phyloP scores from a whole-genome alignment of 495 filamentous ascomycete species.

The Neurospora africana region DNA sequence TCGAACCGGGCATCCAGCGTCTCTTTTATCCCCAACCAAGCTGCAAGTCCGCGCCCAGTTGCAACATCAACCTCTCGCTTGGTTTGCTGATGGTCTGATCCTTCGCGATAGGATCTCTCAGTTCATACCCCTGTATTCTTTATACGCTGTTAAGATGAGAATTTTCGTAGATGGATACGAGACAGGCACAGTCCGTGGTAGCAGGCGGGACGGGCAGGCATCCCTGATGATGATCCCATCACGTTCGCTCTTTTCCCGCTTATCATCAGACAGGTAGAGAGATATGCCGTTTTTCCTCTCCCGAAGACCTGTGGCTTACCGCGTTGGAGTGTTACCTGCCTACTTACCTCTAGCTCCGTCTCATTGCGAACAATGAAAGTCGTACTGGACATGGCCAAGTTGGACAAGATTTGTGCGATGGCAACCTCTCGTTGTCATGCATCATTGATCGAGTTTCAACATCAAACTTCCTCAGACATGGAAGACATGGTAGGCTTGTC shows the following conservation, averaged over 20 bases:
- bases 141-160: neutral
- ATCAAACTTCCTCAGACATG: neutral
- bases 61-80: neutral
- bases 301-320: conserved; percentile 9
- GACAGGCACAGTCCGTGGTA: neutral
- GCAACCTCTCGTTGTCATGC: neutral
- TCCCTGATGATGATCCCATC: neutral
- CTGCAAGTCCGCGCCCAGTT: neutral
- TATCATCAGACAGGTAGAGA: neutral
- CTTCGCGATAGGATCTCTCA: neutral
- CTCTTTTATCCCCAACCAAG: neutral
- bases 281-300: neutral
- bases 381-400: neutral
- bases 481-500: neutral
- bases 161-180: neutral
- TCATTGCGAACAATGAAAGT: neutral
- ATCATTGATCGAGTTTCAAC: neutral
- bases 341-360: neutral
- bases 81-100: neutral
- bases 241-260: neutral
- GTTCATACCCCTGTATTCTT: neutral
- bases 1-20: neutral
- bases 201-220: neutral
- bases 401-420: neutral
- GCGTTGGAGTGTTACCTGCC: conserved; percentile 1